phyloP scores from a whole-genome alignment of 345 rosid species.

The Lenwebbia sp. region DNA sequence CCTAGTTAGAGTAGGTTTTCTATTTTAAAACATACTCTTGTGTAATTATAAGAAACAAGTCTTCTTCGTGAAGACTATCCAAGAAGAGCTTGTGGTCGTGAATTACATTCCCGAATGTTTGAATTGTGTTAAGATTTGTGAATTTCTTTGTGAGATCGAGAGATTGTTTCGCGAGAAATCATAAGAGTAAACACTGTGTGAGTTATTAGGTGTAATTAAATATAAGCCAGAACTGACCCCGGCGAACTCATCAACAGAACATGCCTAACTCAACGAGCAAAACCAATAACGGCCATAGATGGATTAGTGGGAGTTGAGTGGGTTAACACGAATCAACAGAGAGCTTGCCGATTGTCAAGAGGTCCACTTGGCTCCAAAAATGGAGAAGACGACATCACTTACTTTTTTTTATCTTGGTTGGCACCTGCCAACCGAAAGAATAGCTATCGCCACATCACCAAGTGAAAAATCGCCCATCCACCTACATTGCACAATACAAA shows the following conservation, averaged over 20 bases:
- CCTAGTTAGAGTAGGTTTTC: no score
- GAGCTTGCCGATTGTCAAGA: neutral
- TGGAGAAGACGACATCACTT: neutral
- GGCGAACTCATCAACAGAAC: neutral
- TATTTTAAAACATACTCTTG: no score
- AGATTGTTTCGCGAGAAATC: no score
- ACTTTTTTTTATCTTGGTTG: neutral
- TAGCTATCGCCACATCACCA: neutral
- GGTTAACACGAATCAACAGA: neutral
- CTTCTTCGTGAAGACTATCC: no score
- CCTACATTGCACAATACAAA: neutral
- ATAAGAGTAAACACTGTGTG: no score
- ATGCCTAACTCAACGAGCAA: neutral
- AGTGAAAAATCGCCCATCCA: neutral
- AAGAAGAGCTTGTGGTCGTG: no score
- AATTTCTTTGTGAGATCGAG: no score
- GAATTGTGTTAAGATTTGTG: no score
- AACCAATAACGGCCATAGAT: neutral
- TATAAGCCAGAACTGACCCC: neutral
- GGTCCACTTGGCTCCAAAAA: neutral
- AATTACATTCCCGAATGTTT: no score
- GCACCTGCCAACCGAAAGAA: neutral
- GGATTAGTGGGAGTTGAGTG: neutral
- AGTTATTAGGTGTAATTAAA: no score
- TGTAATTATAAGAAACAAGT: no score